Conservation (phyloP, 2,329 filamentous ascomycete species). For the Xylariaceae sp. region DNA sequence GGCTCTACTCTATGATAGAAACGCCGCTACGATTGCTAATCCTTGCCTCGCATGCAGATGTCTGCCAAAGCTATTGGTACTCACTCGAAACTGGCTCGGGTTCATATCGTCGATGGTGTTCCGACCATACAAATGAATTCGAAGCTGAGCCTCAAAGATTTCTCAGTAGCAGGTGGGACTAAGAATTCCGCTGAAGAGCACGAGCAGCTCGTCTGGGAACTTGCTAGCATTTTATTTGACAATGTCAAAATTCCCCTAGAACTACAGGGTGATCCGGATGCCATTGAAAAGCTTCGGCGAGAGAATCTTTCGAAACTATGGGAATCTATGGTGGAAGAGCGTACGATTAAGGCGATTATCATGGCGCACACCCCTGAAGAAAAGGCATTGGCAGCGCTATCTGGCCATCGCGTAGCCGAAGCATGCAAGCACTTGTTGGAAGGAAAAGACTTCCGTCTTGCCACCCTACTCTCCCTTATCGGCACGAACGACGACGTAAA, state of each 20-base stretch:
- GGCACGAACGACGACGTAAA: slow-evolving; percentile 64
- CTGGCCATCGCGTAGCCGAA: slow-evolving; percentile 71
- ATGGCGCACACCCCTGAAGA: slow-evolving; percentile 66
- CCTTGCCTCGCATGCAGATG: slow-evolving; percentile 36
- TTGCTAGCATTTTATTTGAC: slow-evolving; percentile 84
- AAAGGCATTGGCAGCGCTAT: slow-evolving; percentile 74
- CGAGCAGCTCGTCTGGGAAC: slow-evolving; percentile 75
- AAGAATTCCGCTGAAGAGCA: slow-evolving; percentile 45
- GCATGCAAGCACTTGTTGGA: slow-evolving; percentile 76
- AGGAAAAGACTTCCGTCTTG: slow-evolving; percentile 75
- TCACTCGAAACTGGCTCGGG: slow-evolving; percentile 51
- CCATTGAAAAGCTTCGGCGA: slow-evolving; percentile 43
- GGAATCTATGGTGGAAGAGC: slow-evolving; percentile 58
- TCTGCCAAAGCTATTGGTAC: slow-evolving; percentile 49
- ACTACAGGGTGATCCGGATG: slow-evolving; percentile 32
- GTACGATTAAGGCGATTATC: slow-evolving; percentile 48
- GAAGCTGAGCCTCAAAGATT: slow-evolving; percentile 43
- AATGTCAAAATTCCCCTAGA: slow-evolving; percentile 45
- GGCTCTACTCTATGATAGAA: slow-evolving; percentile 13
- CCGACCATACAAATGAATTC: slow-evolving; percentile 51
- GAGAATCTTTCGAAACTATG: slow-evolving; percentile 63
- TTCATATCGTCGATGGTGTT: slow-evolving; percentile 50
- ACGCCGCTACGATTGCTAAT: slow-evolving; percentile 3
- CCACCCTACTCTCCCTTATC: slow-evolving; percentile 76
- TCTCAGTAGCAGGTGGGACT: slow-evolving; percentile 36